Evolutionary conservation across 2,329 filamentous ascomycete genomes (phyloP).

Genomic region (Gnomoniopsis sp.): DNA sequence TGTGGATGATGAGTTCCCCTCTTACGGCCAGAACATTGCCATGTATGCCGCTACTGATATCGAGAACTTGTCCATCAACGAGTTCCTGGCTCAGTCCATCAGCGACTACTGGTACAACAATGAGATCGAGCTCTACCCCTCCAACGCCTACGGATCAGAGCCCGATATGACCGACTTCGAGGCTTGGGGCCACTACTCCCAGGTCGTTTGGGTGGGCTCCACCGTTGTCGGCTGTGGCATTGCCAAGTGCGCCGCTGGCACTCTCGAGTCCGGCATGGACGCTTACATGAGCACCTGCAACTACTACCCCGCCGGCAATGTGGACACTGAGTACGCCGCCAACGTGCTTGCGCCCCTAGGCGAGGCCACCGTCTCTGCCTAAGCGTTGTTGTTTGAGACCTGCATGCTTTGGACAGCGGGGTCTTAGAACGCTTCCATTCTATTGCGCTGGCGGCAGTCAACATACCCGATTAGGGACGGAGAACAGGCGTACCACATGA

Average conservation of each 20-base stretch:
- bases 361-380: conserved; percentile 26
- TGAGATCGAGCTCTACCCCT: conserved; percentile 61
- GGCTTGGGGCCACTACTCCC: conserved; percentile 70
- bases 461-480: background rate
- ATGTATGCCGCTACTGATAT: conserved; percentile 48
- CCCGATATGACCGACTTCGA: conserved; percentile 63
- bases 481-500: background rate
- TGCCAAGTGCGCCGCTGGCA: conserved; percentile 50
- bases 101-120: conserved; percentile 87
- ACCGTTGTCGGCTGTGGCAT: conserved; percentile 61
- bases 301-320: conserved; percentile 71
- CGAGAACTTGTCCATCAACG: conserved; percentile 44
- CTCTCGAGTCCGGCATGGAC: conserved; percentile 43
- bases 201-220: conserved; percentile 68
- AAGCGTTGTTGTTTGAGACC: background rate
- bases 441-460: background rate
- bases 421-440: background rate
- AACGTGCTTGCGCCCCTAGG: conserved; percentile 47
- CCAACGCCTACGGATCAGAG: conserved; percentile 55
- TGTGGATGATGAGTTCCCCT: conserved; percentile 39
- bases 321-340: conserved; percentile 43
- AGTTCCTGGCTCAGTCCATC: conserved; percentile 63
- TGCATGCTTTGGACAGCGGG: background rate
- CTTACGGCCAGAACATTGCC: conserved; percentile 91
- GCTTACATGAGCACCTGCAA: conserved; percentile 86